These are phyloP conservation scores for Talaromyces proteolyticus DNA, from an alignment of 495 filamentous ascomycete species.

Conservation along the genomic window DNA sequence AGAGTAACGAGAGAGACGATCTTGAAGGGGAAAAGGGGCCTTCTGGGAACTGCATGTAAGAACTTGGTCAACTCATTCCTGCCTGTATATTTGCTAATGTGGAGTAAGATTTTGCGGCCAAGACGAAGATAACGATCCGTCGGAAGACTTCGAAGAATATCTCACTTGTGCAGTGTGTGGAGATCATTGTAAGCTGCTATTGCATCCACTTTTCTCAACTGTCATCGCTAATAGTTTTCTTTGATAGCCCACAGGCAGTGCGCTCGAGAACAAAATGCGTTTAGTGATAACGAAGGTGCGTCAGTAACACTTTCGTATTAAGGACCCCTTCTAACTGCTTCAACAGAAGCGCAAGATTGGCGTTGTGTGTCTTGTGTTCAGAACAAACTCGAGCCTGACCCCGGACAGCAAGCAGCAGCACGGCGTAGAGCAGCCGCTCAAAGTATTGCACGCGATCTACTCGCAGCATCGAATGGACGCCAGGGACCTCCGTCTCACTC, in stretches of 20 bases:
- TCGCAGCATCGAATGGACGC: constrained; percentile 63
- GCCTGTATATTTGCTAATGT: constrained; percentile 10
- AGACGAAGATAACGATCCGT: constrained; percentile 81
- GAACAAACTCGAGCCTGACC: constrained; percentile 54
- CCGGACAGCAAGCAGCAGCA: constrained; percentile 31
- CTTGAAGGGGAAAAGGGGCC: constrained; percentile 57
- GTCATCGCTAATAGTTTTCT: neutral
- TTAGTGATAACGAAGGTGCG: constrained; percentile 64
- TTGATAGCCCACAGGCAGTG: constrained; percentile 81
- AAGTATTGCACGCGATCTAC: constrained; percentile 64
- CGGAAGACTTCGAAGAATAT: constrained; percentile 81
- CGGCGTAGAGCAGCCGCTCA: constrained; percentile 38
- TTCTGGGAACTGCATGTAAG: constrained; percentile 63
- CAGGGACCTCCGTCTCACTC: constrained; percentile 78
- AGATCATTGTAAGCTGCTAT: constrained; percentile 71
- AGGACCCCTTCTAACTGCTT: constrained; percentile 10
- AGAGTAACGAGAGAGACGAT: constrained; percentile 58
- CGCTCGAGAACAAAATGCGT: constrained; percentile 70
- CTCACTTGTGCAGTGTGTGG: constrained; percentile 75
- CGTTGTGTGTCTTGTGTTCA: constrained; percentile 71
- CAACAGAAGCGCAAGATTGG: constrained; percentile 53
- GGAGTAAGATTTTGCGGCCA: constrained; percentile 64
- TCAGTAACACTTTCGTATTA: constrained; percentile 5
- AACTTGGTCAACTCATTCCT: constrained; percentile 12
- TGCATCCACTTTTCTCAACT: constrained; percentile 8